Base-by-base conservation (phyloP, 495 filamentous ascomycete species). In the Aspergillus coremiiformis region DNA sequence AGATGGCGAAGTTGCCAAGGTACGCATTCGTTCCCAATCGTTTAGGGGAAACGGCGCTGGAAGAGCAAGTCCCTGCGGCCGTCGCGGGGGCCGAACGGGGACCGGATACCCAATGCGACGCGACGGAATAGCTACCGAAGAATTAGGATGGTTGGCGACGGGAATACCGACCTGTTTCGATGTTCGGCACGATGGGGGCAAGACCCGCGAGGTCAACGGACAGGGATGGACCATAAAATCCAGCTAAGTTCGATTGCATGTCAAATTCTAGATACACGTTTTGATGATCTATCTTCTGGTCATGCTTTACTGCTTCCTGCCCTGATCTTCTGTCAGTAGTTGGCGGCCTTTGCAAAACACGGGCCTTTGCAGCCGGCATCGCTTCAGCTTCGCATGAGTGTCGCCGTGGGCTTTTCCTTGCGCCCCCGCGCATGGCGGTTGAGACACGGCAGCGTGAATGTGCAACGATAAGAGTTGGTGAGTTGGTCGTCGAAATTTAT, bases 1-100 rank as follows among this genome's bases (percentile, higher is more conserved):
- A 82, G 69, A 90, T 92, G 87, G 83, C 87, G 23, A 65, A 70
- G 56, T 69, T 94, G 70, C 76, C 86, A 44, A 83, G 81, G 71
- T 95, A 92, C 73, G 82, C 83, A 61, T 87, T 84, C 65, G 71
- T 71, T 70, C 79, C 81, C 65, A 76, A 74, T 58, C 62, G 53
- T 20, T 65, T 60, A 58, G 44, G 47, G 30, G 62, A 68, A 46
- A 71, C 65, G 33, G 63, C 51, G 26, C 65, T 73, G 37, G 64
- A 61, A 57, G 69, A 71, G 55, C 55, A 67, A 59, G 67, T 66
- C 59, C 60, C 60, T 51, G 58, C 71, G 53, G 54, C 55, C 53
- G 62, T 74, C 9, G 61, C 62, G 54, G 67, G 72, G 27, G 50
- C 59, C 17, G 58, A 67, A 33, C 69, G 60, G 49, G 64, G 68